Evolutionary conservation across 1,139 yeast genomes (phyloP), one percentile per base, ranked within the genome.

Genomic region (Suhomyces panamericanus): DNA sequence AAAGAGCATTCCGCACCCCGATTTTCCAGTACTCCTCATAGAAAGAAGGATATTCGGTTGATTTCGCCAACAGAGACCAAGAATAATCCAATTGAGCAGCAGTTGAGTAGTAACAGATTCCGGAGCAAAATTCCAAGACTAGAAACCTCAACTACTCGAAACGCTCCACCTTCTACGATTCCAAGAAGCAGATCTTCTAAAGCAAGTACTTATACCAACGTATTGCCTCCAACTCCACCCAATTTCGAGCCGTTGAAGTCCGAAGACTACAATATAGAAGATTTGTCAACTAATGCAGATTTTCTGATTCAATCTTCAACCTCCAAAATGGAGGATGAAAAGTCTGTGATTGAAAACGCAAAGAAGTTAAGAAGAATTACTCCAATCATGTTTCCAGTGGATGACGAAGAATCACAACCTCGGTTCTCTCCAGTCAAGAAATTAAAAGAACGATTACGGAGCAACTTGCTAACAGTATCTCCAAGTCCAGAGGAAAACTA

Each of bases 361-460:
- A 73, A 73, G 49, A 54, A 56, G 33, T 51, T 70, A 38, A 56
- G 70, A 37, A 56, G 63, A 39, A 73, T 73, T 31, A 67, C 68
- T 7, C 78, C 78, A 1, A 70, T 73, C 8, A 57, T 62, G 44
- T 60, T 73, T 24, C 78, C 78, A 1, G 59, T 62, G 1, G 66
- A 64, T 10, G 67, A 61, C 17, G 64, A 62, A n/a, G 37, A 49
- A 22, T 49, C 49, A 24, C 64, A 63, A 35, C 68, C 73, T 2
- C 55, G 53, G 43, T 62, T 68, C 44, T 69, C 76, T 0, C 75
- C 77, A 1, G 60, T 62, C 9, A 50, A 55, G 31, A 63, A 59
- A 41, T 51, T 70, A 20, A 63, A 59, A 36, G 67, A 67, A 41
- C 49, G 69, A 37, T 45, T 56, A 13, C 33, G 36, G 34, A 47